Evolutionary conservation across 805 yeast genomes (phyloP).

Genomic region (Vanderwaltozyma polyspora): DNA sequence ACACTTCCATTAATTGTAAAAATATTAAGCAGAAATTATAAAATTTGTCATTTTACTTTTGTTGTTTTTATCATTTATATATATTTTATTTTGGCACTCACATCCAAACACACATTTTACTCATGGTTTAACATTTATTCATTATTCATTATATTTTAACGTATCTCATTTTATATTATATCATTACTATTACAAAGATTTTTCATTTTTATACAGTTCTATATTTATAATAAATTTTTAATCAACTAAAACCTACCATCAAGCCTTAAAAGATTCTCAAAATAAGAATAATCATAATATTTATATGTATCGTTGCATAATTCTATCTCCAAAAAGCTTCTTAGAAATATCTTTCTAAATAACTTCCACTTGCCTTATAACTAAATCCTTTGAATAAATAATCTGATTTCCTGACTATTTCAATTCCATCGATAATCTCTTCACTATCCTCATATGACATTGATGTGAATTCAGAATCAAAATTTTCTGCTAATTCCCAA

Average conservation of each 20-base stretch:
- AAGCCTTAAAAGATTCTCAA: too few relatives aligned
- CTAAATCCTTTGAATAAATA: slow-evolving; percentile 29
- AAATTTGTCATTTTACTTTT: neutral
- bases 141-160: too few relatives aligned
- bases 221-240: too few relatives aligned
- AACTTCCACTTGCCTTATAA: slow-evolving; percentile 27
- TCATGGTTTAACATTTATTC: too few relatives aligned
- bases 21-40: neutral
- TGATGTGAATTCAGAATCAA: slow-evolving; percentile 66
- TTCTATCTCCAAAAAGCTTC: neutral
- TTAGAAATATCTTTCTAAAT: slow-evolving; percentile 25
- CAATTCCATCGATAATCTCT: slow-evolving; percentile 1
- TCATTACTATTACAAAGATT: too few relatives aligned
- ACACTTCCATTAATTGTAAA: slow-evolving; percentile 2
- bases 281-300: too few relatives aligned
- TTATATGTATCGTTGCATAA: too few relatives aligned
- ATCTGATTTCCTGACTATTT: slow-evolving; percentile 5
- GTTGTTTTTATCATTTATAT: neutral
- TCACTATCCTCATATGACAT: slow-evolving; percentile 37
- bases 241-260: too few relatives aligned
- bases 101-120: too few relatives aligned
- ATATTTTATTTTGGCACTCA: neutral
- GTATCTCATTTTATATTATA: too few relatives aligned
- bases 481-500: slow-evolving; percentile 76
- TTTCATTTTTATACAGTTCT: too few relatives aligned